Conservation (phyloP, 305 asterid genomes). For the Fraxinus greggii region DNA sequence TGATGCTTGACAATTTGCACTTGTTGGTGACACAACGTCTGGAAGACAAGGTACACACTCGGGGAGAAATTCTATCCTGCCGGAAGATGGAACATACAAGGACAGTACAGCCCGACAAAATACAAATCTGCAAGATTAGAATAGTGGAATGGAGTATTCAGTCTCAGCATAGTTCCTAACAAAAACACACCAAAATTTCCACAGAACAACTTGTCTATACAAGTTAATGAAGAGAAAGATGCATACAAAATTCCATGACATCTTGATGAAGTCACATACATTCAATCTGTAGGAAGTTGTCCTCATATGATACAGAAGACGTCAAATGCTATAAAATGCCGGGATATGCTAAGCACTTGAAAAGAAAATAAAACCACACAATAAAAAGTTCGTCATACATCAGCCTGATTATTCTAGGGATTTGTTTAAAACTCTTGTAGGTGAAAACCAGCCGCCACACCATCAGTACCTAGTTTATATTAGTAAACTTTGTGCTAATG, state of each 20-base stretch:
- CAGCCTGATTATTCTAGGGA: neutral
- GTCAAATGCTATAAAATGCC: neutral
- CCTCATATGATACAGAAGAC: neutral
- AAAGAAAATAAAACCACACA: neutral
- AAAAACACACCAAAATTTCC: neutral
- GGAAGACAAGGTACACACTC: constrained; percentile 82
- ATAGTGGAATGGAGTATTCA: neutral
- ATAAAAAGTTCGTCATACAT: neutral
- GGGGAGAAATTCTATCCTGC: constrained; percentile 60
- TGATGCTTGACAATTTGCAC: constrained; percentile 50
- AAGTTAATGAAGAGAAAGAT: neutral
- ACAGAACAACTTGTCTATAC: neutral
- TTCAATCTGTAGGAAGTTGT: neutral
- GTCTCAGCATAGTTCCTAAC: neutral
- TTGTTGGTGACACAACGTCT: constrained; percentile 56
- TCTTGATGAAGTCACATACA: neutral
- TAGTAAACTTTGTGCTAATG: neutral
- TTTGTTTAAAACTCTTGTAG: neutral
- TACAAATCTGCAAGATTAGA: constrained; percentile 61
- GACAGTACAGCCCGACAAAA: constrained; percentile 72
- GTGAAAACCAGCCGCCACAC: neutral
- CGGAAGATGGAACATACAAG: constrained; percentile 43
- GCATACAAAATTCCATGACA: neutral
- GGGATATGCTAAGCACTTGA: neutral
- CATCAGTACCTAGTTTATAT: neutral